phyloP scores from a whole-genome alignment of 106 monocot species.

The Allium fistulosum region DNA sequence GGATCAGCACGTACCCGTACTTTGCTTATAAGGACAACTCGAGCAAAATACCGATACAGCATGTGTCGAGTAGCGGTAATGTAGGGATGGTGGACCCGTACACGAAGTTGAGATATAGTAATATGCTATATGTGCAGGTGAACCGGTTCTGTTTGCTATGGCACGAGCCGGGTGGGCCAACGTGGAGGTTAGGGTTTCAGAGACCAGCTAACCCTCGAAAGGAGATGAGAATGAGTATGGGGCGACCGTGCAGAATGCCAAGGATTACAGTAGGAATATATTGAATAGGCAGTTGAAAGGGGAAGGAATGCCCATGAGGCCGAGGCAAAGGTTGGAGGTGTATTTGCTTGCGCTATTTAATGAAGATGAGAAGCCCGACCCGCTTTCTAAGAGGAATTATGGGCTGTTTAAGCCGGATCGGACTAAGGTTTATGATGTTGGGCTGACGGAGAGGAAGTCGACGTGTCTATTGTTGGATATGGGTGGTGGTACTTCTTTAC shows the following conservation, averaged over 20 bases:
- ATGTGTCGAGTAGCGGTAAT: slow-evolving; percentile 51
- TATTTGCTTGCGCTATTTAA: slow-evolving; percentile 91
- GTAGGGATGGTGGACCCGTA: slow-evolving; percentile 56
- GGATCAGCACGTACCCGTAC: slow-evolving; percentile 97
- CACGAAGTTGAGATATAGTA: slow-evolving; percentile 70
- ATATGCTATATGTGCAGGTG: slow-evolving; percentile 95
- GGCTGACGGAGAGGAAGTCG: slow-evolving; percentile 14
- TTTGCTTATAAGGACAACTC: slow-evolving; percentile 86
- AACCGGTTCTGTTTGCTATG: slow-evolving; percentile 65
- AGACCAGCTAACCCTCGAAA: slow-evolving; percentile 94
- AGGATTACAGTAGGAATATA: slow-evolving; percentile 65
- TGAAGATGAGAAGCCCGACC: slow-evolving; percentile 90
- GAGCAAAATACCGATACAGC: slow-evolving; percentile 31
- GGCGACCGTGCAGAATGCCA: slow-evolving; percentile 71
- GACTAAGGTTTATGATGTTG: slow-evolving; percentile 78
- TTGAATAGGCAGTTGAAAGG: slow-evolving; percentile 46
- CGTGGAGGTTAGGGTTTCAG: slow-evolving; percentile 78
- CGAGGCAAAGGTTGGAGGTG: slow-evolving; percentile 57
- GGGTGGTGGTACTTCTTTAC: slow-evolving; percentile 20
- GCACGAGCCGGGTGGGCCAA: slow-evolving; percentile 46
- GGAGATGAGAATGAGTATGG: slow-evolving; percentile 75
- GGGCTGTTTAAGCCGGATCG: slow-evolving; percentile 75
- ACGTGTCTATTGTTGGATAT: not conserved
- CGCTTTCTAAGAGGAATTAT: slow-evolving; percentile 90
- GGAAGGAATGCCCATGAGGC: slow-evolving; percentile 86